phyloP scores from a whole-genome alignment of 2,329 filamentous ascomycete genomes.

The Colletotrichum sp. region DNA sequence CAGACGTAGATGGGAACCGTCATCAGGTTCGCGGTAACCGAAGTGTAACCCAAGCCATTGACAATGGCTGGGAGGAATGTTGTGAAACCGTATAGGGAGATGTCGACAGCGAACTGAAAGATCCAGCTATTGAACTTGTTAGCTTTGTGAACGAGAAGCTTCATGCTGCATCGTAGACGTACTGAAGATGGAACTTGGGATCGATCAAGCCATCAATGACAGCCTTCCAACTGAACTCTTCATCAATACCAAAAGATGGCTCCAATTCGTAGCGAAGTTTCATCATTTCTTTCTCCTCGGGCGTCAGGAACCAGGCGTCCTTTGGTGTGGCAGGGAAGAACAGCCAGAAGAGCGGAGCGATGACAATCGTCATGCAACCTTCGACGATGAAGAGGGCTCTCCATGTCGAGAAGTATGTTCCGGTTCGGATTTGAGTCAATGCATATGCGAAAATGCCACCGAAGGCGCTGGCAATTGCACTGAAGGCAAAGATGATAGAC shows the following conservation, averaged over 20 bases:
- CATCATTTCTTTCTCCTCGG: slow-evolving; percentile 29
- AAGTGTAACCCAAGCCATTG: slow-evolving; percentile 35
- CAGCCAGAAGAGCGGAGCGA: slow-evolving; percentile 33
- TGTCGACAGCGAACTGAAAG: slow-evolving; percentile 32
- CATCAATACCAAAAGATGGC: slow-evolving; percentile 18
- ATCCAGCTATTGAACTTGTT: slow-evolving; percentile 14
- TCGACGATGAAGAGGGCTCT: slow-evolving; percentile 41
- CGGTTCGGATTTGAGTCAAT: slow-evolving; percentile 37
- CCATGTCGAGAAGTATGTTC: slow-evolving; percentile 42
- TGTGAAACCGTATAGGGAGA: slow-evolving; percentile 38
- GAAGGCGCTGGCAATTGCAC: slow-evolving; percentile 43
- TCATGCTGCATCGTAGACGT: slow-evolving; percentile 1
- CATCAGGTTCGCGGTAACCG: slow-evolving; percentile 36
- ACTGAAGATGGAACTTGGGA: slow-evolving; percentile 35
- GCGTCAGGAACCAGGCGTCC: slow-evolving; percentile 32
- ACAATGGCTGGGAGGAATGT: slow-evolving; percentile 41
- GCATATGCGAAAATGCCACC: slow-evolving; percentile 47
- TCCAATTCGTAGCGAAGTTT: slow-evolving; percentile 13
- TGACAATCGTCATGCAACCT: slow-evolving; percentile 39
- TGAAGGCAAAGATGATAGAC: slow-evolving; percentile 43
- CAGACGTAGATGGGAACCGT: slow-evolving; percentile 38
- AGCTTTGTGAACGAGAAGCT: not conserved
- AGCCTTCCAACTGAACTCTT: slow-evolving; percentile 26
- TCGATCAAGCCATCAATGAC: slow-evolving; percentile 29
- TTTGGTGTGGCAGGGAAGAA: slow-evolving; percentile 30